A percentile compares a stretch with the other conserved stretches of the same genome.
Conservation (phyloP, 306 rosid species). For the Casuarina equisetifolia region DNA sequence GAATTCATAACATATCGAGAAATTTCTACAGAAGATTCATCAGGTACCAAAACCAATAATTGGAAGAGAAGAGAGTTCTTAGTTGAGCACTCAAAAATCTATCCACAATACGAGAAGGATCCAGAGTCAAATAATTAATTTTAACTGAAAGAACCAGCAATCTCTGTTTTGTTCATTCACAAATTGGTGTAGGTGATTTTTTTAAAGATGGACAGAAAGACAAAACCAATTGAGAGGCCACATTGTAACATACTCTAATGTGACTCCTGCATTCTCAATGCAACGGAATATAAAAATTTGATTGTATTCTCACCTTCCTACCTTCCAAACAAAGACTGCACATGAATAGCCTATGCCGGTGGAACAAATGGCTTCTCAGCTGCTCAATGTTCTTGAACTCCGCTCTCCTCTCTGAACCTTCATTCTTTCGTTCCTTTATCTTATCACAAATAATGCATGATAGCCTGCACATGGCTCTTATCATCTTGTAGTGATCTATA, state of each 20-base stretch:
- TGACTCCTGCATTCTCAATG: neutral
- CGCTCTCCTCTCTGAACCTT: conserved; percentile 8
- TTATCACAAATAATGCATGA: conserved; percentile 17
- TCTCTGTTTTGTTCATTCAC: neutral
- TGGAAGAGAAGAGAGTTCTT: neutral
- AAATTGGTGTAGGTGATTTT: neutral
- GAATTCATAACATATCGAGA: neutral
- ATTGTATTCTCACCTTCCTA: conserved; percentile 14
- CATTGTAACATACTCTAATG: neutral
- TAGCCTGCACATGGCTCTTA: conserved; percentile 61
- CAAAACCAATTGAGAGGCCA: neutral
- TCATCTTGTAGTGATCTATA: conserved; percentile 59
- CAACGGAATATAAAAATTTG: neutral
- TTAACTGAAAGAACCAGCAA: neutral
- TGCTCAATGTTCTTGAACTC: conserved; percentile 19
- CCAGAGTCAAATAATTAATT: neutral
- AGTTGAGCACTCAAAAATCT: neutral
- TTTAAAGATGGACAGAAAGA: neutral
- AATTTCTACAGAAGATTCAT: neutral
- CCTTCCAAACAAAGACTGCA: conserved; percentile 25
- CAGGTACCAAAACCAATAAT: neutral
- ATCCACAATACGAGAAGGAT: neutral
- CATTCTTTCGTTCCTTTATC: neutral
- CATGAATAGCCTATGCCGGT: conserved; percentile 15
- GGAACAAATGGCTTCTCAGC: conserved; percentile 10